Evolutionary conservation across 768 basidiomycete species (phyloP).

Genomic region (Serendipita indica): DNA sequence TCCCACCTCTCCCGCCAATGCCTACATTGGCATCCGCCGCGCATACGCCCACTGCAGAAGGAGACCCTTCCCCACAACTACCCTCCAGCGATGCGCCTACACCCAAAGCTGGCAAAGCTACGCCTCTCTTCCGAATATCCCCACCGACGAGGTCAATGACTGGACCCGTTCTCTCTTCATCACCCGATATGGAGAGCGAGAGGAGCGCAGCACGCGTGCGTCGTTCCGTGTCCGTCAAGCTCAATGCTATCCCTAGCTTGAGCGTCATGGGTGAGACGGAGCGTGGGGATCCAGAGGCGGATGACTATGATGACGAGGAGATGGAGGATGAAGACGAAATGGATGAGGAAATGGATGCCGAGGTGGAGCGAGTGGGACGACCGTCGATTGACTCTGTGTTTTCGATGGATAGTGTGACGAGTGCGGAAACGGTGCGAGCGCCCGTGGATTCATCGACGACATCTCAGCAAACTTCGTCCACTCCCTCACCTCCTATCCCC

Average conservation of each 20-base stretch:
- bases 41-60: slow-evolving; percentile 12
- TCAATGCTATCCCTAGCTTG: slow-evolving; percentile 6
- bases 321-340: slow-evolving; percentile 26
- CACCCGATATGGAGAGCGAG: not conserved
- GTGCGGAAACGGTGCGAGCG: not conserved
- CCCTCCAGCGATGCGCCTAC: not conserved
- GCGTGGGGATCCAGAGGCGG: slow-evolving; percentile 24
- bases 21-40: slow-evolving; percentile 21
- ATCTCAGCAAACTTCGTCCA: not conserved
- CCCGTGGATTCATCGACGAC: not conserved
- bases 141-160: slow-evolving; percentile 24
- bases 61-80: slow-evolving; percentile 15
- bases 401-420: slow-evolving; percentile 5
- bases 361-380: not conserved
- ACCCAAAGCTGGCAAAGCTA: slow-evolving; percentile 17
- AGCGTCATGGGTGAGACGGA: slow-evolving; percentile 25
- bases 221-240: not conserved
- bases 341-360: slow-evolving; percentile 11
- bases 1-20: slow-evolving; percentile 37
- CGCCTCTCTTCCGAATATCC: slow-evolving; percentile 15
- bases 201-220: not conserved
- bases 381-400: not conserved
- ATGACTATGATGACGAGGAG: slow-evolving; percentile 24
- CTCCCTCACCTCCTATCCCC: not conserved
- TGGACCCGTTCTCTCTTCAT: not conserved